phyloP scores from a whole-genome alignment of 805 yeast species.

The Starmerella apicola region DNA sequence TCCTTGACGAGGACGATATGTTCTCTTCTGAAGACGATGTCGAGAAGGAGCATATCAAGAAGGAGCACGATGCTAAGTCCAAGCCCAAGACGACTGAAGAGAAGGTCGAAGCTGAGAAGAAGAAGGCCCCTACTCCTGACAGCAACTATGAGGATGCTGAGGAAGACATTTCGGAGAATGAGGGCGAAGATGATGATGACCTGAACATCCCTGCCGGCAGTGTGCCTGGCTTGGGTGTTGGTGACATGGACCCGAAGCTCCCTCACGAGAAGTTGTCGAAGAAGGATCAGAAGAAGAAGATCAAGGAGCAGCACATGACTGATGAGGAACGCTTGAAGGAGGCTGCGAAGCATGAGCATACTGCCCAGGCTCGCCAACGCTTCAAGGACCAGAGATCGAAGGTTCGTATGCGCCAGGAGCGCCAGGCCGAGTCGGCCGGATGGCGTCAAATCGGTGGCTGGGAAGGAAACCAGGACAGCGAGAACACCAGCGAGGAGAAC shows the following conservation, averaged over 20 bases:
- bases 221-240: constrained; percentile 21
- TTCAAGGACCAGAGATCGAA: constrained; percentile 23
- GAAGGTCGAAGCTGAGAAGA: background rate
- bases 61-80: background rate
- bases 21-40: background rate
- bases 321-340: constrained; percentile 5
- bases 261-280: constrained; percentile 20
- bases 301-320: background rate
- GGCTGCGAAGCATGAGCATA: constrained; percentile 6
- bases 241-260: constrained; percentile 18
- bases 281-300: constrained; percentile 2
- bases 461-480: constrained; percentile 43
- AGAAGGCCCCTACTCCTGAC: no score
- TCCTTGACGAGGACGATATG: background rate
- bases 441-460: constrained; percentile 93
- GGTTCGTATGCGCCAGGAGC: constrained; percentile 30
- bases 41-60: no score
- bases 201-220: constrained; percentile 17
- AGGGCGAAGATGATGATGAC: constrained; percentile 4
- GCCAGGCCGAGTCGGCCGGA: constrained; percentile 63
- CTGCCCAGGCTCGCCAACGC: constrained; percentile 10
- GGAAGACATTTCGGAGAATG: background rate
- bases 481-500: constrained; percentile 38
- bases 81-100: background rate
- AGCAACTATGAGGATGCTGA: background rate